phyloP scores from a whole-genome alignment of 768 basidiomycete genomes.

The Auricularia sp. region DNA sequence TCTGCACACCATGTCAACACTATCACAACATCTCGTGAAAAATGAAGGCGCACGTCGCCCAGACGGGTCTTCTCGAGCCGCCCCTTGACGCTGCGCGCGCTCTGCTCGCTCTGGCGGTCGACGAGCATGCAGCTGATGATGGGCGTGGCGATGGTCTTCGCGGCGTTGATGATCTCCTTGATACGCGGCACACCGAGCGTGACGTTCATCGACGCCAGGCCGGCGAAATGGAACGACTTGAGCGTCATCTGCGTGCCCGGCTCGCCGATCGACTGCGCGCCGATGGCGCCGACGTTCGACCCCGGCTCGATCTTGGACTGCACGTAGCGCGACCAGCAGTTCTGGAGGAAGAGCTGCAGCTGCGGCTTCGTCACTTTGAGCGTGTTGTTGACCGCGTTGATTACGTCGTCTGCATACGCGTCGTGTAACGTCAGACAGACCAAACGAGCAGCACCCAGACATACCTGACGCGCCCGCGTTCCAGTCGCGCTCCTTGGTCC shows the following conservation, averaged over 20 bases:
- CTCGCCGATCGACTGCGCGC: conserved; percentile 98
- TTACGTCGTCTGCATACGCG: conserved; percentile 34
- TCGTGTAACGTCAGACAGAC: background rate
- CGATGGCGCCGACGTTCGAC: conserved; percentile 96
- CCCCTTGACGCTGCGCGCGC: conserved; percentile 95
- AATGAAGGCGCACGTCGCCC: conserved; percentile 59
- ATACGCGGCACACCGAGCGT: conserved; percentile 99
- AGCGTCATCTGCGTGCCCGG: conserved; percentile 99
- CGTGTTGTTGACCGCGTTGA: conserved; percentile 74
- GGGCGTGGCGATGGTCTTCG: conserved; percentile 93
- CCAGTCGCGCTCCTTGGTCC: conserved; percentile 65
- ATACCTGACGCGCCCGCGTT: conserved; percentile 64
- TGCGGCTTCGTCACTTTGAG: conserved; percentile 81
- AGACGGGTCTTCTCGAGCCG: conserved; percentile 90
- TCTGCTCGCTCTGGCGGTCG: conserved; percentile 74
- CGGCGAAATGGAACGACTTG: conserved; percentile 99
- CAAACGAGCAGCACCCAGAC: conserved; percentile 11
- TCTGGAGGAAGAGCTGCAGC: conserved; percentile 66
- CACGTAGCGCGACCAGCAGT: conserved; percentile 86
- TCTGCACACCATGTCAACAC: conserved; percentile 30
- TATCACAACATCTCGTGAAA: background rate
- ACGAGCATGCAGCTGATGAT: conserved; percentile 96
- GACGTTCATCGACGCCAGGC: conserved; percentile 99
- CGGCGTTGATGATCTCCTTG: conserved; percentile 99
- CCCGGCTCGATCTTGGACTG: conserved; percentile 96